Conservation (phyloP, 108 stramenopile genomes). For the Nitzschia sp. region DNA sequence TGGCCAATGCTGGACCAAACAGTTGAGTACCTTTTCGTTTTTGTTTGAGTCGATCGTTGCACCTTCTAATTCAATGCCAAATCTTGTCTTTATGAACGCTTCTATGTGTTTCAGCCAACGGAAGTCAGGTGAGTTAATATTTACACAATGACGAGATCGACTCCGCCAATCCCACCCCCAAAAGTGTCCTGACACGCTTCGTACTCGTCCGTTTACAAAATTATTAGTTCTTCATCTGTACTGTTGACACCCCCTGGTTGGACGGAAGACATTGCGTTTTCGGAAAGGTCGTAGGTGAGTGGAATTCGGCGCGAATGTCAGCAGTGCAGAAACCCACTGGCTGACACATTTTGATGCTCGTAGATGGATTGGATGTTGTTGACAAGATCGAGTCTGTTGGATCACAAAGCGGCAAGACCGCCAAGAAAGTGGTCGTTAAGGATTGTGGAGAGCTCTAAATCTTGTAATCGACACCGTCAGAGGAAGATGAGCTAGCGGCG, state of each 20-base stretch:
- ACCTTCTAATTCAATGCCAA: too few relatives aligned
- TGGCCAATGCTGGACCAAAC: slow-evolving; percentile 91
- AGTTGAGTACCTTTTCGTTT: slow-evolving; percentile 24
- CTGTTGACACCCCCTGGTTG: slow-evolving; percentile 91
- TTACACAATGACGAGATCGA: too few relatives aligned
- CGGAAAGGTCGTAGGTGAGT: slow-evolving; percentile 73
- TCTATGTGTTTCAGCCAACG: slow-evolving; percentile 24
- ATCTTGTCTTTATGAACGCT: not conserved
- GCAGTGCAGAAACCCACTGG: not conserved
- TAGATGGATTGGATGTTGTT: slow-evolving; percentile 86
- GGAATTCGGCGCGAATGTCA: not conserved
- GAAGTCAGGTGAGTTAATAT: slow-evolving; percentile 34
- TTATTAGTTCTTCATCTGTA: slow-evolving; percentile 97
- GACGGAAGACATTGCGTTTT: slow-evolving; percentile 91
- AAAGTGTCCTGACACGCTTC: too few relatives aligned
- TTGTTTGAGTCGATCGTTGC: not conserved
- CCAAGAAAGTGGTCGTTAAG: slow-evolving; percentile 68
- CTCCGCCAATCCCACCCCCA: too few relatives aligned
- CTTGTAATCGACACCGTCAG: not conserved
- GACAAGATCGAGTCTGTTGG: slow-evolving; percentile 84
- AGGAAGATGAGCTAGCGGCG: too few relatives aligned
- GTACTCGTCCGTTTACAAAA: too few relatives aligned
- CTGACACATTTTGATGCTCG: slow-evolving; percentile 3
- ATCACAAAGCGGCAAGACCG: slow-evolving; percentile 71
- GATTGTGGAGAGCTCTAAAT: slow-evolving; percentile 83